Base-by-base conservation (phyloP, 257 asterid genomes). In the Prunella vulgaris region DNA sequence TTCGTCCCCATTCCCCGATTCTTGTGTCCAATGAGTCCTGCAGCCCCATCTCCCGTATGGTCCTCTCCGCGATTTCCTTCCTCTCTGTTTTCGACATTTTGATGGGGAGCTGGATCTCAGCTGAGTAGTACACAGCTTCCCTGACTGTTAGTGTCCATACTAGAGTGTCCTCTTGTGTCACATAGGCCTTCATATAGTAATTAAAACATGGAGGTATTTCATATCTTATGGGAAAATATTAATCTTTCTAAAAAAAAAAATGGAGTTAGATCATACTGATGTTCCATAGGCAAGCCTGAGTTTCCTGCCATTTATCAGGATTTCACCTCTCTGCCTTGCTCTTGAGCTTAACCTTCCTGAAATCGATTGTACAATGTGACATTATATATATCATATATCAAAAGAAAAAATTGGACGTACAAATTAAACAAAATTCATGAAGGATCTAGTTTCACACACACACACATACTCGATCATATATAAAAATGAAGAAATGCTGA, bases 51-150 rank as follows among this genome's bases (percentile, higher is more conserved):
- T 84, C 92, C 64, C 70, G 70, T 4, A 82, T 80, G 4, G 81
- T 80, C 72, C 42, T 80, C 71, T 86, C 88, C 14, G 85, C 88
- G 14, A 74, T 66, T 60, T 71, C 85, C 54, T 18, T 71, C 72
- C 82, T 86, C 69, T 82, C 80, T 2, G 76, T 12, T 71, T 10
- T 76, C 3, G 84, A 69, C 84, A 84, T 79, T 58, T 80, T 70
- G n/a, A 8, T 65, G 5, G 90, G 90, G 44, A 84, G 40, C 69
- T 82, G 93, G 71, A 86, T 88, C 74, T 78, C 79, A 4, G 90
- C 89, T 5, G 92, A 84, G 75, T 74, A 84, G 86, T 80, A 66
- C 20, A 84, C 80, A 3, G 80, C 87, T 75, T 86, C 93, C 77
- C 86, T 73, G 5, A 83, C 84, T 0, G 93, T 86, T 32, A 84